These are phyloP conservation scores for Penicillium ucsense DNA, from an alignment of 495 filamentous ascomycete genomes.

Conservation along the genomic window DNA sequence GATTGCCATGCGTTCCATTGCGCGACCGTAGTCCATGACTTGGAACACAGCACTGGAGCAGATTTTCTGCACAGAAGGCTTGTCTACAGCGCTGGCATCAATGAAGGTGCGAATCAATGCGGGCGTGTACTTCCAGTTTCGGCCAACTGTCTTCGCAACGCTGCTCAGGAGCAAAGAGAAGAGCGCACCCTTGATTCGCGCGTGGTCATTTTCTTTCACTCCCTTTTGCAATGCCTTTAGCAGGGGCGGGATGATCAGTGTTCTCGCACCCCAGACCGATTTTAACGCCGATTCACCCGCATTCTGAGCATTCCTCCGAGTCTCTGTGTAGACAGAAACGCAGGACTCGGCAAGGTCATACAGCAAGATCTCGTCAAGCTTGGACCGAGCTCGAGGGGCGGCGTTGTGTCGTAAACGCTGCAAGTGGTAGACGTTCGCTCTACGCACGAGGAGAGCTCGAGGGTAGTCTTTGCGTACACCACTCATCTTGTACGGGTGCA, in stretches of 20 bases:
- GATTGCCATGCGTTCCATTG: slow-evolving; percentile 77
- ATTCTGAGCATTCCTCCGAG: slow-evolving; percentile 82
- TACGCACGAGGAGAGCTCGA: slow-evolving; percentile 73
- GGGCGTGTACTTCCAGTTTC: slow-evolving; percentile 90
- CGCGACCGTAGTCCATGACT: slow-evolving; percentile 82
- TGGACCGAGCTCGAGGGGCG: slow-evolving; percentile 70
- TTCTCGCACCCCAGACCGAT: slow-evolving; percentile 72
- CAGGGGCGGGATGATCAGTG: slow-evolving; percentile 79
- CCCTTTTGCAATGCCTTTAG: slow-evolving; percentile 70
- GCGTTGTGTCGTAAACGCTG: slow-evolving; percentile 91
- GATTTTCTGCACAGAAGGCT: slow-evolving; percentile 85
- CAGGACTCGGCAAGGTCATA: slow-evolving; percentile 84
- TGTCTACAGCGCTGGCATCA: slow-evolving; percentile 79
- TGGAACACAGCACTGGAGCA: slow-evolving; percentile 71
- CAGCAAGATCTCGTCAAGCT: slow-evolving; percentile 72
- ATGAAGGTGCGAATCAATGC: slow-evolving; percentile 81
- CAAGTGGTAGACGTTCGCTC: slow-evolving; percentile 89
- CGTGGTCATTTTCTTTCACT: slow-evolving; percentile 72
- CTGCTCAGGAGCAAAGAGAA: slow-evolving; percentile 84
- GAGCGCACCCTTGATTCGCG: slow-evolving; percentile 87
- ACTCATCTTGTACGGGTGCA: slow-evolving; percentile 85
- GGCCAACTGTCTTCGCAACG: slow-evolving; percentile 74
- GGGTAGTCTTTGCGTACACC: slow-evolving; percentile 90
- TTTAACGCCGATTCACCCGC: slow-evolving; percentile 93
- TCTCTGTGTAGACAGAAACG: slow-evolving; percentile 91